Evolutionary conservation across 768 basidiomycete genomes (phyloP), one percentile per base, ranked within the genome.

Genomic region (Trametes villosa): DNA sequence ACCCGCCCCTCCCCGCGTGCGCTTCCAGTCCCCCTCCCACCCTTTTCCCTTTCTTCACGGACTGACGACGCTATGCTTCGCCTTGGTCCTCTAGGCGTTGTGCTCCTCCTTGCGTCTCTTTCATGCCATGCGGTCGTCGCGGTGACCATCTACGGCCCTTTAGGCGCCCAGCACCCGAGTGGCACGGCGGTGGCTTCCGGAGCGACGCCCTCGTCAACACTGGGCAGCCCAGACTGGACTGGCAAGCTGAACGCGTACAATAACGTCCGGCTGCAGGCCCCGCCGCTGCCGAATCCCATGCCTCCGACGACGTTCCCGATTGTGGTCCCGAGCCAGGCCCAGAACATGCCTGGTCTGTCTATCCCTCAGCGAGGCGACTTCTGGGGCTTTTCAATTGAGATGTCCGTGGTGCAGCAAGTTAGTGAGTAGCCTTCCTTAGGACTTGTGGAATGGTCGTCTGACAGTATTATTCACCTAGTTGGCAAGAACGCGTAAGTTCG

Each of bases 341-440:
- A 47, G 47, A 46, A 58, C 27, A 44, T 58, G 47, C 29, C 52
- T 1, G 74, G 72, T 6, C 63, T 85, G 36, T 79, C 79, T 1
- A 79, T 81, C 49, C 69, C 71, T 3, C 76, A 78, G 55, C 68
- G 71, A n/a, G 86, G 85, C 20, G 79, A 83, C 18, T 91, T 91
- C 67, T 80, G 86, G 56, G 89, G 88, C 4, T 91, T 92, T 69
- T 89, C 86, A 3, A 81, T 92, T 38, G 90, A 92, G 72, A 81
- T 90, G 78, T 89, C 88, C 40, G 85, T 91, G 9, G 79, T 85
- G 8, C 83, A 81, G 57, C 83, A 85, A 75, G 78, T 89, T 63
- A 71, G 88, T 89, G 70, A 72, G 85, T 83, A 50, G 42, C 26
- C 47, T n/a, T 24, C 36, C 42, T 58, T 17, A 17, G 64, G 17